Conservation (phyloP, 331 rosid species). For the Arachis monticola region DNA sequence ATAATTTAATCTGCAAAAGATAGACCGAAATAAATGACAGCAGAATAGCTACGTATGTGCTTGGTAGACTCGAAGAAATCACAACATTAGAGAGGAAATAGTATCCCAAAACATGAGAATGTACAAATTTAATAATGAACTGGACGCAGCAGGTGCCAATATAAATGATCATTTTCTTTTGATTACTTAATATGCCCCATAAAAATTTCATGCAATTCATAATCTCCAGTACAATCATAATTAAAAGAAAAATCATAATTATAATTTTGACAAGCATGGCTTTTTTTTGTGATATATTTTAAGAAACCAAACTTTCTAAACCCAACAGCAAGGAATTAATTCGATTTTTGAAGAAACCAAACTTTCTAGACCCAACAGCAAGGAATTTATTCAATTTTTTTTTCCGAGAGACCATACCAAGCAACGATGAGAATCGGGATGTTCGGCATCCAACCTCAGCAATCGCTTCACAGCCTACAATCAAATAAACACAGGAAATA, state of each 20-base stretch:
- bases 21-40: constrained; percentile 41
- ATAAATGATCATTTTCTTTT: constrained; percentile 1
- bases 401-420: constrained; percentile 58
- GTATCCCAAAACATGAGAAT: constrained; percentile 7
- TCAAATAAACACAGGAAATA: constrained; percentile 27
- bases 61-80: constrained; percentile 14
- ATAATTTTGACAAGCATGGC: neutral
- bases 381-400: constrained; percentile 10
- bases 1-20: constrained; percentile 79
- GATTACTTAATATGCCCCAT: neutral
- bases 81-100: constrained; percentile 4
- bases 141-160: constrained; percentile 7
- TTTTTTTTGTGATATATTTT: too few relatives aligned
- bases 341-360: neutral
- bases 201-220: constrained; percentile 11
- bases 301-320: constrained; percentile 24
- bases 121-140: constrained; percentile 15
- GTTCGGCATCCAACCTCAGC: constrained; percentile 83
- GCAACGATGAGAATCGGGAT: constrained; percentile 96
- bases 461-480: constrained; percentile 91
- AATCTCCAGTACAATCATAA: neutral
- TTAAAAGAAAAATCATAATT: neutral
- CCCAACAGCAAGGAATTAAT: constrained; percentile 27
- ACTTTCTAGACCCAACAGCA: constrained; percentile 27
- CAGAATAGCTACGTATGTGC: neutral